Evolutionary conservation across 176 grass and related monocot genomes (phyloP).

Genomic region (Oryza officinalis): DNA sequence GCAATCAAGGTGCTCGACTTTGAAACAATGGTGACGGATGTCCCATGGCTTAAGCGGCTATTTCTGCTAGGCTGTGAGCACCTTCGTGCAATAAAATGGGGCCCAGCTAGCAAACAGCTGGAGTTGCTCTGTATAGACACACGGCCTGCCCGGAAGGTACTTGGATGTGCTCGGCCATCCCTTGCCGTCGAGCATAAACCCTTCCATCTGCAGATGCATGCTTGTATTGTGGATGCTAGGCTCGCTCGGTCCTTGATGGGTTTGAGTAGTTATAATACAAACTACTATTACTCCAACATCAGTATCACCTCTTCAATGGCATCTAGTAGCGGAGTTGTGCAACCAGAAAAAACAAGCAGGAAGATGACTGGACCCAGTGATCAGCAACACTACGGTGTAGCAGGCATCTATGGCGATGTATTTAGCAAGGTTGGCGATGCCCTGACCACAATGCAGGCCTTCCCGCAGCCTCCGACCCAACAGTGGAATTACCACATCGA

Average conservation of each 20-base stretch:
- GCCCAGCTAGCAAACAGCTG: background rate
- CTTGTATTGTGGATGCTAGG: constrained; percentile 11
- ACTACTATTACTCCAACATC: background rate
- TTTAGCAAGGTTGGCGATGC: background rate
- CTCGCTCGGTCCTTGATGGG: background rate
- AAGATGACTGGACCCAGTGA: background rate
- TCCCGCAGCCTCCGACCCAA: background rate
- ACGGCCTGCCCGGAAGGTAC: background rate
- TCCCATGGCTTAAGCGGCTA: background rate
- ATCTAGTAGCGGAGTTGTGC: rapidly evolving
- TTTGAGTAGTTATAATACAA: rapidly evolving
- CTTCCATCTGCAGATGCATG: background rate
- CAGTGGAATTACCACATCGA: background rate
- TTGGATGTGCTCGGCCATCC: background rate
- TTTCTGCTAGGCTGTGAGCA: constrained; percentile 11
- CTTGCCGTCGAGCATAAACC: background rate
- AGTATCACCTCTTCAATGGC: background rate
- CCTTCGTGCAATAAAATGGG: background rate
- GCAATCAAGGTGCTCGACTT: constrained; percentile 18
- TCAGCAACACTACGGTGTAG: no score
- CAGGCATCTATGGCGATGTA: background rate
- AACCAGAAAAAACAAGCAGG: background rate
- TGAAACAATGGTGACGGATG: background rate
- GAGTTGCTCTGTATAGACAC: constrained; percentile 30
- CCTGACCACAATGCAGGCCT: background rate